Conservation (phyloP, 169 alveolate species). For the Plasmodium knowlesi region DNA sequence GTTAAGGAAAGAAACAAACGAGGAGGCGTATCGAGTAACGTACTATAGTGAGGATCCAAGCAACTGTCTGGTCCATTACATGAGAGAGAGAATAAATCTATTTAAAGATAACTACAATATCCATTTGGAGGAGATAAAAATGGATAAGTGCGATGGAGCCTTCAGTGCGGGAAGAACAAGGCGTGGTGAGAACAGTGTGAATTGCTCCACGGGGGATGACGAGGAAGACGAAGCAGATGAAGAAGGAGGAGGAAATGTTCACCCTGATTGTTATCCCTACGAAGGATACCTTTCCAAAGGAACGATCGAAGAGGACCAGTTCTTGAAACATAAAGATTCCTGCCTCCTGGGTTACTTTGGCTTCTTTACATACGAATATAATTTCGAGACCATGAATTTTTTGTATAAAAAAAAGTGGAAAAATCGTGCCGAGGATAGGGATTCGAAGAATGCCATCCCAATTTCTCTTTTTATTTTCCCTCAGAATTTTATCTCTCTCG, state of each 20-base stretch:
- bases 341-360: constrained; percentile 76
- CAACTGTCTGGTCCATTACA: constrained; percentile 48
- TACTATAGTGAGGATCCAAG: neutral
- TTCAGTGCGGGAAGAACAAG: neutral
- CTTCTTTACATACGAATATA: constrained; percentile 75
- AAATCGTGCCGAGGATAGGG: neutral
- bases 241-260: neutral
- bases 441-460: neutral
- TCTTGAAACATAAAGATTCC: constrained; percentile 11
- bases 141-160: neutral
- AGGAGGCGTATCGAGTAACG: neutral
- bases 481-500: constrained; percentile 30
- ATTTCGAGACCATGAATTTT: constrained; percentile 54
- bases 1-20: constrained; percentile 1
- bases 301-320: constrained; percentile 12
- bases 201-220: neutral
- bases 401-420: constrained; percentile 19
- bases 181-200: neutral
- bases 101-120: neutral
- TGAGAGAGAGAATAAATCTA: constrained; percentile 7
- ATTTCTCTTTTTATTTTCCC: constrained; percentile 37
- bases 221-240: neutral
- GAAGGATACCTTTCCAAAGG: neutral
- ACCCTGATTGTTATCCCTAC: neutral
- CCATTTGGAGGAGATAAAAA: constrained; percentile 1